Conservation (phyloP, 805 yeast species). For the Candida awuae region DNA sequence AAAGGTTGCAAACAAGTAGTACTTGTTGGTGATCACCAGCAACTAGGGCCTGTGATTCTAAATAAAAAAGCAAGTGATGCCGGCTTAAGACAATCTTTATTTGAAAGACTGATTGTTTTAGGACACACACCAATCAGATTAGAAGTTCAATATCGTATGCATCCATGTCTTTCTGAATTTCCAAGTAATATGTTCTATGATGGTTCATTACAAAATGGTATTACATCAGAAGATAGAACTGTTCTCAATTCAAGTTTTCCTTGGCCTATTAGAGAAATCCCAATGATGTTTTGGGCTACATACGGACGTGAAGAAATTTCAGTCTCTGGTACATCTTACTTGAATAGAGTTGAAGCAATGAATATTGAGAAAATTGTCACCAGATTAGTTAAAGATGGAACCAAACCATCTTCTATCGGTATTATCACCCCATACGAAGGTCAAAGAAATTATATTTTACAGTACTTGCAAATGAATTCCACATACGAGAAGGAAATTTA, state of each 20-base stretch:
- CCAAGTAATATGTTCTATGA: slow-evolving; percentile 90
- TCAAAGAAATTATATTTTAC: slow-evolving; percentile 74
- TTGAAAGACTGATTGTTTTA: slow-evolving; percentile 73
- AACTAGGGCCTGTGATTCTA: slow-evolving; percentile 84
- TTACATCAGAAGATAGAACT: slow-evolving; percentile 64
- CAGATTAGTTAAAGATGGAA: slow-evolving; percentile 65
- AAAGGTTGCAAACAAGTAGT: slow-evolving; percentile 86
- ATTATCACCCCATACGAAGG: slow-evolving; percentile 94
- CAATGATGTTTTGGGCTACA: slow-evolving; percentile 96
- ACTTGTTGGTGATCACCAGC: slow-evolving; percentile 90
- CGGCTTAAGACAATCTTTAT: slow-evolving; percentile 77
- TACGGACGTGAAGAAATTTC: slow-evolving; percentile 86
- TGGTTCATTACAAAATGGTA: slow-evolving; percentile 88
- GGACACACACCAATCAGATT: slow-evolving; percentile 81
- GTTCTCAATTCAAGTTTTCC: slow-evolving; percentile 57
- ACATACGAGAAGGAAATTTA: slow-evolving; percentile 55
- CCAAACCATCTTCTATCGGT: slow-evolving; percentile 77
- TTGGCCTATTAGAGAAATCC: slow-evolving; percentile 80
- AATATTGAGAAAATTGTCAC: slow-evolving; percentile 76
- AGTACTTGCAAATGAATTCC: slow-evolving; percentile 69
- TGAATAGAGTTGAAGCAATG: slow-evolving; percentile 86
- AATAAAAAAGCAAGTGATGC: slow-evolving; percentile 78
- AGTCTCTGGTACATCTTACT: slow-evolving; percentile 68
- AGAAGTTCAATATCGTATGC: slow-evolving; percentile 93
- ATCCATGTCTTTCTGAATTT: slow-evolving; percentile 79